Conservation (phyloP, 768 basidiomycete species). For the Pholiota microspora region DNA sequence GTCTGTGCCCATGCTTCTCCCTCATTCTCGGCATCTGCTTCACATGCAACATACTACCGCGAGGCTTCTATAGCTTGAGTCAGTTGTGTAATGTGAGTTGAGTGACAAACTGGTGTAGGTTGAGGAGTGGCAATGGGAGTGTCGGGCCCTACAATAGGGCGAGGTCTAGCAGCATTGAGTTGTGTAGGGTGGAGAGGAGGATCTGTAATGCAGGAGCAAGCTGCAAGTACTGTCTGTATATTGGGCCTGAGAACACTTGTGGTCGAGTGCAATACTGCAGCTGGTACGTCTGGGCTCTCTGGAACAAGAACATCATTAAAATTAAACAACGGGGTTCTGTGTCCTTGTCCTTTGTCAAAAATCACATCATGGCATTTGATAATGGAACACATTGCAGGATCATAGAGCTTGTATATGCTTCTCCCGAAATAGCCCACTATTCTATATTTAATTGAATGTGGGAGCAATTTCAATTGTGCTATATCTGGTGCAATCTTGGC, state of each 20-base stretch:
- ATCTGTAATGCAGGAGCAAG: neutral
- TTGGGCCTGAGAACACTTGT: neutral
- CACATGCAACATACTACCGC: neutral
- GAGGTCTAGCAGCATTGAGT: neutral
- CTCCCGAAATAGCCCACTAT: conserved; percentile 23
- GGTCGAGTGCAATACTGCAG: neutral
- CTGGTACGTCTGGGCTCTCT: neutral
- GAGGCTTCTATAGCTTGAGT: neutral
- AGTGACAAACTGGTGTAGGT: neutral
- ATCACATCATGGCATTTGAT: conserved; percentile 19
- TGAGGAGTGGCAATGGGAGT: neutral
- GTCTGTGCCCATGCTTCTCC: neutral
- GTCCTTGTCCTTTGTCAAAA: no score
- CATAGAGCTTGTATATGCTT: conserved; percentile 20
- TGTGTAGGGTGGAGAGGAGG: neutral
- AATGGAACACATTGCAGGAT: conserved; percentile 8
- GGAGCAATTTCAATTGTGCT: conserved; percentile 7
- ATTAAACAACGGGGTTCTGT: conserved; percentile 6
- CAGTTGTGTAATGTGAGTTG: neutral
- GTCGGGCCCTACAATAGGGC: neutral
- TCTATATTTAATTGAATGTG: conserved; percentile 15
- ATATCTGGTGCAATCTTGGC: no score
- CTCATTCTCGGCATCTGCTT: neutral
- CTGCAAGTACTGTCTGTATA: neutral
- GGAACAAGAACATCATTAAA: neutral